phyloP scores from a whole-genome alignment of 805 yeast species.

The Wickerhamomyces sydowiorum region DNA sequence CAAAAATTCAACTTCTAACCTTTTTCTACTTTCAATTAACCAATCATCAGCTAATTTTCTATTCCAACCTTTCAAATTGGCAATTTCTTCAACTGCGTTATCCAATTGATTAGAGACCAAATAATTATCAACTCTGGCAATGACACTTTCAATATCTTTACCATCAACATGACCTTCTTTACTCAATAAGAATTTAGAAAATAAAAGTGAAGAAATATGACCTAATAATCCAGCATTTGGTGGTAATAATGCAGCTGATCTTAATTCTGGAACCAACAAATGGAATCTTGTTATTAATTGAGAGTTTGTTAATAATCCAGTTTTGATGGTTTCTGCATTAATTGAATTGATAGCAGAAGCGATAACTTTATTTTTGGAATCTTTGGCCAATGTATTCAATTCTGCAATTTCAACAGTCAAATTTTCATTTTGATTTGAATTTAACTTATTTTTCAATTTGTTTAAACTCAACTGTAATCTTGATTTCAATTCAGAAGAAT shows the following conservation, averaged over 20 bases:
- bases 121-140: conserved; percentile 78
- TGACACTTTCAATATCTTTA: conserved; percentile 80
- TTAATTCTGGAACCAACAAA: conserved; percentile 74
- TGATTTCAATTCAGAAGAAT: conserved; percentile 32
- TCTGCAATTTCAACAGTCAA: conserved; percentile 16
- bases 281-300: conserved; percentile 36
- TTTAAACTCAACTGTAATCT: conserved; percentile 38
- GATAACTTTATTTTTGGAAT: conserved; percentile 40
- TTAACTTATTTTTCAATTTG: conserved; percentile 35
- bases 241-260: conserved; percentile 84
- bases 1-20: conserved; percentile 82
- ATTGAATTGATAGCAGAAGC: conserved; percentile 41
- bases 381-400: conserved; percentile 30
- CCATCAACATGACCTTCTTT: conserved; percentile 79
- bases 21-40: conserved; percentile 84
- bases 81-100: conserved; percentile 88
- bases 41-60: conserved; percentile 87
- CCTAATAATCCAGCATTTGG: conserved; percentile 95
- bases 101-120: conserved; percentile 73
- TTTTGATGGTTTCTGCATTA: conserved; percentile 35
- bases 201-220: conserved; percentile 73
- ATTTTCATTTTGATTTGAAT: conserved; percentile 31
- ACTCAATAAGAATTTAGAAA: conserved; percentile 68
- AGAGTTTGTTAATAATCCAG: conserved; percentile 48
- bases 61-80: conserved; percentile 88